Evolutionary conservation across 169 alveolate species (phyloP), one percentile per base, ranked within the genome.

Genomic region (Plasmodium ovale): DNA sequence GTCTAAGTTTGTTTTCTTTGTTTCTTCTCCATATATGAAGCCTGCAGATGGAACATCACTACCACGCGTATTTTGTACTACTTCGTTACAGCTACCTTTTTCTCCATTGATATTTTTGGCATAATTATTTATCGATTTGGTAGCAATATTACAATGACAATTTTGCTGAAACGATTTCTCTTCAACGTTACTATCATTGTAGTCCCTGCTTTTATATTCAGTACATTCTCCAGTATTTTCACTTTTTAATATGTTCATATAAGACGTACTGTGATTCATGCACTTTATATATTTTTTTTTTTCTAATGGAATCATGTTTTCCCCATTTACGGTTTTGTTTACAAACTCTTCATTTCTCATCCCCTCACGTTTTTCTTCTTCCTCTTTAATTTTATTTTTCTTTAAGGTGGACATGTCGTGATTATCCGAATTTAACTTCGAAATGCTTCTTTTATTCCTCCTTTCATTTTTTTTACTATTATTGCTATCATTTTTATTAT

Each of bases 371-470:
- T n/a, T 39, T 49, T 21, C 47, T 10, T 19, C 12, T 35, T 82
- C 82, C 33, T 54, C 37, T 42, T 82, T 42, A 16, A 65, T 27
- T 51, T 82, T 65, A 16, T 51, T 65, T 54, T 82, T 82, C 51
- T 82, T 82, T 21, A 35, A 82, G 23, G 39, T 69, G 9, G 62
- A 23, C n/a, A 16, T 3, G 51, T 31, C 23, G 16, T 64, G 23
- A 2, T 31, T 16, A 23, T 79, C 82, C 0, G 60, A 29, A 5
- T 65, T 53, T 23, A 79, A 35, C 33, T 64, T 64, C 29, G 89
- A 65, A 33, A 79, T 65, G 9, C 29, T 64, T 79, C 89, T 79
- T 67, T 79, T 79, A n/a, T 65, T 79, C n/a, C 49, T 62, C 10
- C 65, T 65, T 49, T 60, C 62, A 27, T 33, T 27, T 35, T 64